Base-by-base conservation (phyloP, 495 filamentous ascomycete genomes). In the Lichenothelia convexa region DNA sequence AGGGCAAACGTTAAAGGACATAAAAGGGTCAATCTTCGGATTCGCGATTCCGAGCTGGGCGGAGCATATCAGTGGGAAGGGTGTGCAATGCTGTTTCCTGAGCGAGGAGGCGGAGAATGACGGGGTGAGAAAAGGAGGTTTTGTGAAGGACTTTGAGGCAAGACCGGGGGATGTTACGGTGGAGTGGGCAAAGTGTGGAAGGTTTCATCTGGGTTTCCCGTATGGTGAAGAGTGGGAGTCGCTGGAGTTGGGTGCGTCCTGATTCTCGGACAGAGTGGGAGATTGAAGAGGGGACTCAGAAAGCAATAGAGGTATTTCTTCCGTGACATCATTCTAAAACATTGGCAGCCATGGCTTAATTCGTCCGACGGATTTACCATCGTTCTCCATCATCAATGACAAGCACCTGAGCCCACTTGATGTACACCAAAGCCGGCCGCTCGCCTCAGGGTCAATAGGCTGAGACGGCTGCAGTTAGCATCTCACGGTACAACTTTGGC, bases 141-240 rank as follows among this genome's bases (percentile, higher is more conserved):
- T 30, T 16, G 46, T 49, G 16, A 11, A 35, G 26, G 44, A 44
- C 13, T 47, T 49, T 26, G 44, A 49, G 40, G 42, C 36, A 17
- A 44, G 33, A 7, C 44, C 41, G 9, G 46, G 41, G 9, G n/a
- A n/a, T n/a, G 46, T 34, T 9, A 21, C 38, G 33, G 7, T 49
- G 31, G 36, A 47, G 18, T 49, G 31, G 30, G 40, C 35, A 11
- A 44, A 40, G 27, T 46, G 44, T 22, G 46, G 46, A 4, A 16
- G 44, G 20, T 42, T 49, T 23, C 46, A 49, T 41, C 33, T 49
- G 18, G 46, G 46, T 3, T 46, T 49, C 21, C 44, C 46, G 21
- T 40, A 44, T 29, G 46, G 39, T 34, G 36, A 46, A 8, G 44
- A 46, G 30, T 43, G 31, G 31, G 31, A 34, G 18, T 11, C n/a